Conservation (phyloP, 495 filamentous ascomycete species). For the Neurospora cerealis region DNA sequence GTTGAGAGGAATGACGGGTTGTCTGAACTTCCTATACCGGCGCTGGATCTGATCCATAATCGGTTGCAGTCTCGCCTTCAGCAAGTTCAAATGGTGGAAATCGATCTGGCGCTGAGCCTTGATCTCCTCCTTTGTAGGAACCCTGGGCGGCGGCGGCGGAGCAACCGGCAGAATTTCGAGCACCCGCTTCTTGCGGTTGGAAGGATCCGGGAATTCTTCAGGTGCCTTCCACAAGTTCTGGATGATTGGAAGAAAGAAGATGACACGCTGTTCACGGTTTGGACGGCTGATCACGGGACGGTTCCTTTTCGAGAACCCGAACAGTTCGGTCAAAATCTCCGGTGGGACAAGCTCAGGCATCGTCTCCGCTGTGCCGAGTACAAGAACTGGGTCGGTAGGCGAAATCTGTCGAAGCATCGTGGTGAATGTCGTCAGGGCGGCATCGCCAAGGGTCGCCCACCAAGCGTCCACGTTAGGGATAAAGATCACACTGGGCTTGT, state of each 20-base stretch:
- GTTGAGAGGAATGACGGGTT: slow-evolving; percentile 61
- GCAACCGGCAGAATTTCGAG: slow-evolving; percentile 68
- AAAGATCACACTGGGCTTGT: slow-evolving; percentile 94
- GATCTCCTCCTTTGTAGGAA: slow-evolving; percentile 62
- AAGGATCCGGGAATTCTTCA: slow-evolving; percentile 73
- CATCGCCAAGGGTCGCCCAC: slow-evolving; percentile 58
- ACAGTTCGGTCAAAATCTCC: slow-evolving; percentile 63
- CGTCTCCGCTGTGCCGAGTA: slow-evolving; percentile 71
- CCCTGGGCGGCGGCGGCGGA: slow-evolving; percentile 53
- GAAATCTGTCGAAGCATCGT: slow-evolving; percentile 67
- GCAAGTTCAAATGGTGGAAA: slow-evolving; percentile 63
- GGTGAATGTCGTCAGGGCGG: slow-evolving; percentile 62
- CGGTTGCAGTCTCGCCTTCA: slow-evolving; percentile 81
- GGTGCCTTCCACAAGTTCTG: slow-evolving; percentile 68
- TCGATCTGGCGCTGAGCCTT: slow-evolving; percentile 74
- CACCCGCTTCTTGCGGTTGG: slow-evolving; percentile 74
- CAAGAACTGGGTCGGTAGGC: slow-evolving; percentile 77
- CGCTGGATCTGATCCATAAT: slow-evolving; percentile 92
- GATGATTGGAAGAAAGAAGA: slow-evolving; percentile 68
- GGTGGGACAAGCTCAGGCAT: slow-evolving; percentile 40
- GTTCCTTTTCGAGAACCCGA: slow-evolving; percentile 75
- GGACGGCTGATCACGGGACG: slow-evolving; percentile 58
- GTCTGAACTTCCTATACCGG: slow-evolving; percentile 73
- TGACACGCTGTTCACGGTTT: slow-evolving; percentile 46
- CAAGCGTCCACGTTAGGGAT: slow-evolving; percentile 83